These are phyloP conservation scores for Cupressus sempervirens DNA, from an alignment of 75 land plant genomes.

Conservation along the genomic window DNA sequence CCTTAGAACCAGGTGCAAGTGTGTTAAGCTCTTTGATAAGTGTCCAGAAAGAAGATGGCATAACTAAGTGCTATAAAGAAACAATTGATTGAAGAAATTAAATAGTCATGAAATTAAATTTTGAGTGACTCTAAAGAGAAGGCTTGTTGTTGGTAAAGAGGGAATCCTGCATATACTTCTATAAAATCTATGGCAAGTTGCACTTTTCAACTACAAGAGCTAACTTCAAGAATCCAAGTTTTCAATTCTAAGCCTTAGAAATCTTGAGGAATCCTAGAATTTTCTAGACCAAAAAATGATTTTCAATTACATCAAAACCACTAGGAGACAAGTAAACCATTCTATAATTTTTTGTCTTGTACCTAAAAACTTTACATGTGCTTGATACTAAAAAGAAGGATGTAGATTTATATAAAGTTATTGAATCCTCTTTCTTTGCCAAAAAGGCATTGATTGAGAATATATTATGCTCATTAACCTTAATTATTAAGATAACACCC, in stretches of 20 bases:
- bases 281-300: conserved; percentile 25
- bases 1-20: conserved; percentile 54
- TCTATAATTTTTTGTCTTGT: too few species aligned
- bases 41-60: conserved; percentile 32
- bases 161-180: conserved; percentile 45
- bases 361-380: too few species aligned
- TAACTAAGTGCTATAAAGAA: neutral
- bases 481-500: too few species aligned
- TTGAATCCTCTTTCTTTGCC: too few species aligned
- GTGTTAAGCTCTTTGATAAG: conserved; percentile 55
- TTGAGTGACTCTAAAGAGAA: neutral
- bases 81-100: neutral
- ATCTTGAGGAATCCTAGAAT: conserved; percentile 50
- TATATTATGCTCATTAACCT: too few species aligned
- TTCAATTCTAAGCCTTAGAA: conserved; percentile 59
- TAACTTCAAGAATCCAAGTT: conserved; percentile 73
- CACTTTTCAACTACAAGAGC: conserved; percentile 28
- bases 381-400: too few species aligned
- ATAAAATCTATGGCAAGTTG: conserved; percentile 50
- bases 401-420: too few species aligned
- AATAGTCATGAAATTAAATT: neutral
- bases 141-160: conserved; percentile 44
- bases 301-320: neutral
- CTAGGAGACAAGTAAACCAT: neutral
- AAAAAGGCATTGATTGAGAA: too few species aligned